A percentile compares a stretch with the other conserved stretches of the same genome.
Evolutionary conservation across 805 yeast genomes (phyloP).

Genomic region (Jamesozyma lodderae): DNA sequence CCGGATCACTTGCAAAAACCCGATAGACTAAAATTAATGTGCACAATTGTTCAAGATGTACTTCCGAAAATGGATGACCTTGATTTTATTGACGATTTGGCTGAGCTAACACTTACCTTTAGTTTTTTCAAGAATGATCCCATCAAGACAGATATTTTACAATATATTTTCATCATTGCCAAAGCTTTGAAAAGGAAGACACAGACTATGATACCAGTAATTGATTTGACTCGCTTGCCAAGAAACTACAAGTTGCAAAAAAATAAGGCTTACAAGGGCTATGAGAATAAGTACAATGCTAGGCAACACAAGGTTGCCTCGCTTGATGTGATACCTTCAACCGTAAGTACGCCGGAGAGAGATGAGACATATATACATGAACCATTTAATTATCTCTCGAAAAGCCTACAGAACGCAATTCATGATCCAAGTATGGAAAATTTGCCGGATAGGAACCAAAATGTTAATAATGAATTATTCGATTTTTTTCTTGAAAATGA

Average conservation of each 20-base stretch:
- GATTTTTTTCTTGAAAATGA: too few relatives aligned
- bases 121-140: slow-evolving; percentile 12
- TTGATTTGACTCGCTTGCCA: not conserved
- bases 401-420: too few relatives aligned
- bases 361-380: too few relatives aligned
- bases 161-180: slow-evolving; percentile 13
- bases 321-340: too few relatives aligned
- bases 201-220: not conserved
- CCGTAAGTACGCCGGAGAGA: too few relatives aligned
- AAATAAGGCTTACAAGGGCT: not conserved
- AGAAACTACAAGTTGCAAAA: not conserved
- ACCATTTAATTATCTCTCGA: too few relatives aligned
- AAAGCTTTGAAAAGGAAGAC: not conserved
- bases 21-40: slow-evolving; percentile 45
- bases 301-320: too few relatives aligned
- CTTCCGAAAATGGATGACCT: slow-evolving; percentile 11
- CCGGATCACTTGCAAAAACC: slow-evolving; percentile 63
- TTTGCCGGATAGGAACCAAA: too few relatives aligned
- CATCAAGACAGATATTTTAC: slow-evolving; percentile 8
- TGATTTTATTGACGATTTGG: slow-evolving; percentile 12
- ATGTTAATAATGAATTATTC: too few relatives aligned
- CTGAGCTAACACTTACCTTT: slow-evolving; percentile 11
- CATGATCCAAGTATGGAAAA: too few relatives aligned
- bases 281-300: too few relatives aligned
- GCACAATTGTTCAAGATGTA: slow-evolving; percentile 27